Evolutionary conservation across 2,329 filamentous ascomycete genomes (phyloP).

Genomic region (Fusarium gaditjirri): DNA sequence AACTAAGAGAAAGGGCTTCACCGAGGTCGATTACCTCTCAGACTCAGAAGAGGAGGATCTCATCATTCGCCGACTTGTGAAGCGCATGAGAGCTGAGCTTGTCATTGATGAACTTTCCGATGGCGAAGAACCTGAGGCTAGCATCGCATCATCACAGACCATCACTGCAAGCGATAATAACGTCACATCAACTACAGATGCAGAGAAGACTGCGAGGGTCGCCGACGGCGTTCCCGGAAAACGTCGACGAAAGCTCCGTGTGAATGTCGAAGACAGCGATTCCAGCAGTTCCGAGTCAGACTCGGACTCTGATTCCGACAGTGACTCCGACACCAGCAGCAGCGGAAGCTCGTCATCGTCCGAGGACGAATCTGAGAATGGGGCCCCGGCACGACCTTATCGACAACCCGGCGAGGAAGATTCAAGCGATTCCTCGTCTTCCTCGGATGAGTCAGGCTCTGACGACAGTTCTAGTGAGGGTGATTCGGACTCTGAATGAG

Average conservation of each 20-base stretch:
- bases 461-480: slow-evolving; percentile 45
- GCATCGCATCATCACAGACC: slow-evolving; percentile 47
- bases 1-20: slow-evolving; percentile 61
- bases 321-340: slow-evolving; percentile 49
- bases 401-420: slow-evolving; percentile 45
- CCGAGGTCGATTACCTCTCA: slow-evolving; percentile 63
- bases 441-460: slow-evolving; percentile 49
- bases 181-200: slow-evolving; percentile 40
- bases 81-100: slow-evolving; percentile 71
- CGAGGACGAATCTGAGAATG: slow-evolving; percentile 47
- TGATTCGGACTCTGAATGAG: slow-evolving; percentile 39
- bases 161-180: slow-evolving; percentile 45
- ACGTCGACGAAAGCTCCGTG: slow-evolving; percentile 64
- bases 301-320: slow-evolving; percentile 49
- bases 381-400: slow-evolving; percentile 41
- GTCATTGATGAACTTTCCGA: slow-evolving; percentile 66
- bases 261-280: slow-evolving; percentile 54
- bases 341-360: slow-evolving; percentile 51
- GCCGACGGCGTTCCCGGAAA: slow-evolving; percentile 60
- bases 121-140: slow-evolving; percentile 54
- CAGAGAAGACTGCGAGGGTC: slow-evolving; percentile 54
- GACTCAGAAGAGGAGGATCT: slow-evolving; percentile 60
- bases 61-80: slow-evolving; percentile 66
- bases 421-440: slow-evolving; percentile 47
- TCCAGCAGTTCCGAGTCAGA: slow-evolving; percentile 53